These are phyloP conservation scores for Colletotrichum cuscutae DNA, from an alignment of 2,329 filamentous ascomycete species.

Conservation along the genomic window DNA sequence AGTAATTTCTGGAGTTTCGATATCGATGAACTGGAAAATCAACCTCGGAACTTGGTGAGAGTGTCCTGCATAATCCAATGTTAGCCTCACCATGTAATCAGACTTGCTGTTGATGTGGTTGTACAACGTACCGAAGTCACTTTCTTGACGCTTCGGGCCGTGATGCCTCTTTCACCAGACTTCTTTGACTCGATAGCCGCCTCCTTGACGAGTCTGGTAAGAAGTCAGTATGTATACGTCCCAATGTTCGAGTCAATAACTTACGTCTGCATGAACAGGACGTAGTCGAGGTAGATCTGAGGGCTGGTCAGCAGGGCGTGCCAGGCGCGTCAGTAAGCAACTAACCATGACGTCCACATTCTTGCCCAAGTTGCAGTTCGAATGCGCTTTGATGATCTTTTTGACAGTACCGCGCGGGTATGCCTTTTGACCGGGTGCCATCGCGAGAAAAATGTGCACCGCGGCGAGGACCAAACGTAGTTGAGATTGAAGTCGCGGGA, in stretches of 20 bases:
- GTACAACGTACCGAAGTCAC: conserved; percentile 73
- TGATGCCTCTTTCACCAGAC: conserved; percentile 77
- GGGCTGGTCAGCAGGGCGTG: conserved; percentile 39
- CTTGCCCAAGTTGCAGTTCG: conserved; percentile 81
- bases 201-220: conserved; percentile 73
- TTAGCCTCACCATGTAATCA: neutral
- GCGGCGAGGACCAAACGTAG: neutral
- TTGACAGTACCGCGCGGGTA: conserved; percentile 88
- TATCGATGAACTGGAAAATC: neutral
- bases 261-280: conserved; percentile 80
- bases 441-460: conserved; percentile 41
- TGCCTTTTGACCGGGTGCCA: conserved; percentile 75
- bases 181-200: conserved; percentile 80
- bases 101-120: neutral
- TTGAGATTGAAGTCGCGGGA: neutral
- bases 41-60: conserved; percentile 74
- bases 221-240: conserved; percentile 17
- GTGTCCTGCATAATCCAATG: conserved; percentile 60
- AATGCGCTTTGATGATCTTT: conserved; percentile 90
- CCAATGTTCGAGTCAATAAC: conserved; percentile 23
- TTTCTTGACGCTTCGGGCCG: conserved; percentile 80
- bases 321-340: conserved; percentile 32
- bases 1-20: neutral
- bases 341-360: conserved; percentile 86
- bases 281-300: conserved; percentile 86